Conservation (phyloP, 1,284 basidiomycete genomes). For the Vanrija humicola region DNA sequence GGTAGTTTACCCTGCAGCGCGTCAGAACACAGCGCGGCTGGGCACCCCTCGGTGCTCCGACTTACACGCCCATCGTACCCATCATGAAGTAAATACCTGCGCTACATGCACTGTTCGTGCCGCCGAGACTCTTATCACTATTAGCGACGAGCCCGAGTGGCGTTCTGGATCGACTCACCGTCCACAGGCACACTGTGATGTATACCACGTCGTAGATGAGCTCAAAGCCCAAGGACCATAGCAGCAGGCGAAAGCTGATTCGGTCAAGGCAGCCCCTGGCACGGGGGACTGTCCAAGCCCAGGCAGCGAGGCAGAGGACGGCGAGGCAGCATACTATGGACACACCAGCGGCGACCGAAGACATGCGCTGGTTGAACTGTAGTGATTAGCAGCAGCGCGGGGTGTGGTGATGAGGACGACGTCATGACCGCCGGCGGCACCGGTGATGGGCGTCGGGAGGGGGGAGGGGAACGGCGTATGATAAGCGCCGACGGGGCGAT, state of each 20-base stretch:
- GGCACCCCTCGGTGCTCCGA: background rate
- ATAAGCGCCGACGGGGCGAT: background rate
- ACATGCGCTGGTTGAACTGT: conserved; percentile 17
- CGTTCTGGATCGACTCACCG: background rate
- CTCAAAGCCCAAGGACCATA: conserved; percentile 32
- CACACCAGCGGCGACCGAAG: conserved; percentile 14
- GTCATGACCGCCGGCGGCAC: background rate
- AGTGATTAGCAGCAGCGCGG: background rate
- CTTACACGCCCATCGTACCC: conserved; percentile 27
- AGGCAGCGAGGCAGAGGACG: conserved; percentile 13
- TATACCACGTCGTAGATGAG: conserved; percentile 30
- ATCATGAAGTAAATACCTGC: conserved; percentile 33
- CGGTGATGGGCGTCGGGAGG: background rate
- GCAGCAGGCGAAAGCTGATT: conserved; percentile 33
- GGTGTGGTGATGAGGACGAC: too few species aligned
- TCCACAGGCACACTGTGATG: conserved; percentile 18
- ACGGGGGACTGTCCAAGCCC: conserved; percentile 12
- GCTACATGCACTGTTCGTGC: conserved; percentile 14
- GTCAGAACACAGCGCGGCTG: background rate
- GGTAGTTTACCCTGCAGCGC: conserved; percentile 31
- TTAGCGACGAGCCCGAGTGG: too few species aligned
- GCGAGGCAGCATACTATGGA: conserved; percentile 12
- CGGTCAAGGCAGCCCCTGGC: conserved; percentile 29
- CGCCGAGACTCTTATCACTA: too few species aligned
- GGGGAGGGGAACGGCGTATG: background rate